phyloP scores from a whole-genome alignment of 2,329 filamentous ascomycete species.

The Tolypocladium ovalisporum region DNA sequence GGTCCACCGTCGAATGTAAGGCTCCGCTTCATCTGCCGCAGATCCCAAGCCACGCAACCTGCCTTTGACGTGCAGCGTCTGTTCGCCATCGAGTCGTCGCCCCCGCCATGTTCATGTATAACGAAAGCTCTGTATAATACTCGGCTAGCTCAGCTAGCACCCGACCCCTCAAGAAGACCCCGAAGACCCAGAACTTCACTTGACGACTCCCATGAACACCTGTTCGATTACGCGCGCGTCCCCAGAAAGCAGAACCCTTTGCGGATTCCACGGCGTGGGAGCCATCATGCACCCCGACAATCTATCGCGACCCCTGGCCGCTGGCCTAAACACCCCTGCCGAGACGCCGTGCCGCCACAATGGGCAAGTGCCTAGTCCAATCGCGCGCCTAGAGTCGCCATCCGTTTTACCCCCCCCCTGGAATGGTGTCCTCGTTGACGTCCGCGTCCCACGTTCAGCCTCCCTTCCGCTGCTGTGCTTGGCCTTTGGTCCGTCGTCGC shows the following conservation, averaged over 20 bases:
- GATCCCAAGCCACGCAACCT: background rate
- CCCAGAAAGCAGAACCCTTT: background rate
- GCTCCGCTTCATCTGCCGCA: background rate
- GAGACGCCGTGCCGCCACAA: background rate
- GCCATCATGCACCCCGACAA: background rate
- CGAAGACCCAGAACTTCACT: background rate
- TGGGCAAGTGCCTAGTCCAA: slow-evolving; percentile 1
- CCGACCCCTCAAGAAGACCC: background rate
- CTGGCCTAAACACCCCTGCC: background rate
- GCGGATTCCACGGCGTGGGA: background rate
- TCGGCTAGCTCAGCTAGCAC: background rate
- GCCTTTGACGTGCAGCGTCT: background rate
- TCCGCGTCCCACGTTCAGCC: background rate
- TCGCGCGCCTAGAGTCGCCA: background rate
- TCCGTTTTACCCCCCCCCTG: background rate
- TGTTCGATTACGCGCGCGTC: background rate
- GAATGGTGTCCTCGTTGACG: background rate
- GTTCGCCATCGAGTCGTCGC: background rate
- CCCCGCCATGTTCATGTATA: background rate
- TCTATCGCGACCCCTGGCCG: background rate
- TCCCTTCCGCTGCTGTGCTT: background rate
- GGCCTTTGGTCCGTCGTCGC: background rate
- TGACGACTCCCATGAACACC: no score
- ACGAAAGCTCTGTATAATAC: background rate
- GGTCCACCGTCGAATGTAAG: background rate